These are phyloP conservation scores for Fagus sylvatica DNA, from an alignment of 306 rosid species.

Conservation along the genomic window DNA sequence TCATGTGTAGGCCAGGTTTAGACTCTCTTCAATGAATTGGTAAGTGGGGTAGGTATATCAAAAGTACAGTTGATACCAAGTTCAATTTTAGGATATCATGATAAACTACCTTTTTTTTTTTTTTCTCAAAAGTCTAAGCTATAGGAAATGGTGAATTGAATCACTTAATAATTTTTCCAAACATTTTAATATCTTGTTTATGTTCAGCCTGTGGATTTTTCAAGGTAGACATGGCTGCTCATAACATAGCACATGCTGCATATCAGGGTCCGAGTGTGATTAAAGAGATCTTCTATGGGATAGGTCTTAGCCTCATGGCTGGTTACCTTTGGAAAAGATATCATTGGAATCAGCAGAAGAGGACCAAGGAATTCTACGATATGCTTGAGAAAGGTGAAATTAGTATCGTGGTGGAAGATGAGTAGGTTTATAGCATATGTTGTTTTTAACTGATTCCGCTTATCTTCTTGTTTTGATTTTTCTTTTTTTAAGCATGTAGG, in stretches of 20 bases:
- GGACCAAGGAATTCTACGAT: constrained; percentile 40
- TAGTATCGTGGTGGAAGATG: constrained; percentile 40
- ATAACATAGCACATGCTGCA: constrained; percentile 18
- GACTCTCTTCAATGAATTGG: too few relatives aligned
- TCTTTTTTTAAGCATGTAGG: too few relatives aligned
- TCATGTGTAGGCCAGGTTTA: too few relatives aligned
- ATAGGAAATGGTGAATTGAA: too few relatives aligned
- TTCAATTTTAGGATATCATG: too few relatives aligned
- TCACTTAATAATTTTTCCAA: too few relatives aligned
- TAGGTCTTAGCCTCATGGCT: constrained; percentile 20
- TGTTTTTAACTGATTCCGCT: background rate
- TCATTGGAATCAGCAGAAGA: constrained; percentile 47
- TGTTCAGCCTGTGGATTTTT: background rate
- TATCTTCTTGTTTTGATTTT: background rate
- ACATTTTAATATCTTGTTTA: too few relatives aligned
- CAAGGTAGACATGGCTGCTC: constrained; percentile 18
- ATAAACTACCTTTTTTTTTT: too few relatives aligned
- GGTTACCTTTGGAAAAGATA: constrained; percentile 45
- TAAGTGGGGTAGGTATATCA: too few relatives aligned
- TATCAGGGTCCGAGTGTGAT: constrained; percentile 30
- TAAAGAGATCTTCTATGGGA: constrained; percentile 34
- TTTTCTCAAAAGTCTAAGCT: too few relatives aligned
- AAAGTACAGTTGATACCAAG: too few relatives aligned
- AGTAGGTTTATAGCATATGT: background rate
- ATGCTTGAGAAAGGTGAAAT: constrained; percentile 42